phyloP scores from a whole-genome alignment of 2,329 filamentous ascomycete genomes.

The Trichoderma harzianum region DNA sequence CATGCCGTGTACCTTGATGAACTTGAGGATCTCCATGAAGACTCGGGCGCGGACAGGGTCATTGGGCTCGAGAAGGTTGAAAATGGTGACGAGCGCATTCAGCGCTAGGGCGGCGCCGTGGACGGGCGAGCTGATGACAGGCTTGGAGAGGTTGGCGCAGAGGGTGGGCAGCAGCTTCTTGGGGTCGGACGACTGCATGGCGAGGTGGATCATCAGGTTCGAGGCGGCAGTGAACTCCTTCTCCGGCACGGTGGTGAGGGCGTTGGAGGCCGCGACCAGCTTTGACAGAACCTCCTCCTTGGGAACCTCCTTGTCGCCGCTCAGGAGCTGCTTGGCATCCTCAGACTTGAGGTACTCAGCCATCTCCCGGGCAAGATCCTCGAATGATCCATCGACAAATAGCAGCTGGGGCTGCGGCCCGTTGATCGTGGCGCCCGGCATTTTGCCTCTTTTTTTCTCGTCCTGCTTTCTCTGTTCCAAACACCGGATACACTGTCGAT shows the following conservation, averaged over 20 bases:
- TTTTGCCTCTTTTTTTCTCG: conserved; percentile 22
- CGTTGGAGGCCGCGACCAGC: conserved; percentile 74
- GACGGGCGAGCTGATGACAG: conserved; percentile 78
- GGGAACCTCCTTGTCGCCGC: conserved; percentile 61
- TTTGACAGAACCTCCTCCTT: conserved; percentile 88
- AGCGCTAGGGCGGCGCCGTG: conserved; percentile 85
- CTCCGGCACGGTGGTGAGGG: conserved; percentile 82
- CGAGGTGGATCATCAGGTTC: conserved; percentile 92
- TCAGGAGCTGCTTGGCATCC: conserved; percentile 70
- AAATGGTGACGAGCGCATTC: conserved; percentile 88
- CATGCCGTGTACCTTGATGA: conserved; percentile 70
- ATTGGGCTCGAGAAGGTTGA: conserved; percentile 81
- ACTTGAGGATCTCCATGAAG: conserved; percentile 80
- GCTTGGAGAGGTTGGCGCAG: conserved; percentile 84
- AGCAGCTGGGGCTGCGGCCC: conserved; percentile 57
- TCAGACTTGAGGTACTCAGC: conserved; percentile 87
- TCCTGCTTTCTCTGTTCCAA: conserved; percentile 5
- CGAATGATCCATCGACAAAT: conserved; percentile 87
- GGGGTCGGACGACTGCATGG: conserved; percentile 79
- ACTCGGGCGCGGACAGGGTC: conserved; percentile 86
- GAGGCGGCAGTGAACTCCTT: conserved; percentile 96
- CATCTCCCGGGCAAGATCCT: conserved; percentile 91
- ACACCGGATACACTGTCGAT: neutral
- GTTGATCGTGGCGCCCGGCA: conserved; percentile 37
- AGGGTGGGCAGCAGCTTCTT: conserved; percentile 83